These are phyloP conservation scores for Alternaria longipes DNA, from an alignment of 2,329 filamentous ascomycete genomes.

Conservation along the genomic window DNA sequence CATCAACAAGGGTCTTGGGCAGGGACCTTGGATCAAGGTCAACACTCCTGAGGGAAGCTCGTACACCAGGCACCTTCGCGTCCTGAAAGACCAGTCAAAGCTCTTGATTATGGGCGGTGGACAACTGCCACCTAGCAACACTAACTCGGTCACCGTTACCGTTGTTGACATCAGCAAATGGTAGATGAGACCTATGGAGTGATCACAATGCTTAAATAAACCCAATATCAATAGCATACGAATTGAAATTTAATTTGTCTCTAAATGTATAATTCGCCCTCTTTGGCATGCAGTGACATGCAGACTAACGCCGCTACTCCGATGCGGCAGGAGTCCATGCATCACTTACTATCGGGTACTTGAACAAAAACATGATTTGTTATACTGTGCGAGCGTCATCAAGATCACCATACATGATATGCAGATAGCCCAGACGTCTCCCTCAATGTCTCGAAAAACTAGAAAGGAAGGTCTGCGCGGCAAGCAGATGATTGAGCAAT, in stretches of 20 bases:
- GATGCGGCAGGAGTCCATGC: not conserved
- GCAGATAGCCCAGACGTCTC: not conserved
- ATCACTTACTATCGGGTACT: not conserved
- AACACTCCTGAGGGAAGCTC: conserved; percentile 52
- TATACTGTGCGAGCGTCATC: not conserved
- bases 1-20: conserved; percentile 58
- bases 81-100: conserved; percentile 53
- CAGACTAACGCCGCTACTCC: not conserved
- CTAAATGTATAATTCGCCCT: not conserved
- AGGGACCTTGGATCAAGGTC: conserved; percentile 58
- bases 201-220: not conserved
- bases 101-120: conserved; percentile 56
- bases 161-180: conserved; percentile 45
- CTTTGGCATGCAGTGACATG: not conserved
- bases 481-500: not conserved
- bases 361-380: not conserved
- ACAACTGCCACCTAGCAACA: conserved; percentile 44
- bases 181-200: not conserved
- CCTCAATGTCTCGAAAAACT: not conserved
- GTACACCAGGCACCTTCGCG: conserved; percentile 59
- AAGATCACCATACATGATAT: not conserved
- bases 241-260: not conserved
- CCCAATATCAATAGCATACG: not conserved
- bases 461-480: not conserved
- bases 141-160: conserved; percentile 43